These are phyloP conservation scores for Pseudocercospora fuligena DNA, from an alignment of 2,329 filamentous ascomycete species.

Conservation along the genomic window DNA sequence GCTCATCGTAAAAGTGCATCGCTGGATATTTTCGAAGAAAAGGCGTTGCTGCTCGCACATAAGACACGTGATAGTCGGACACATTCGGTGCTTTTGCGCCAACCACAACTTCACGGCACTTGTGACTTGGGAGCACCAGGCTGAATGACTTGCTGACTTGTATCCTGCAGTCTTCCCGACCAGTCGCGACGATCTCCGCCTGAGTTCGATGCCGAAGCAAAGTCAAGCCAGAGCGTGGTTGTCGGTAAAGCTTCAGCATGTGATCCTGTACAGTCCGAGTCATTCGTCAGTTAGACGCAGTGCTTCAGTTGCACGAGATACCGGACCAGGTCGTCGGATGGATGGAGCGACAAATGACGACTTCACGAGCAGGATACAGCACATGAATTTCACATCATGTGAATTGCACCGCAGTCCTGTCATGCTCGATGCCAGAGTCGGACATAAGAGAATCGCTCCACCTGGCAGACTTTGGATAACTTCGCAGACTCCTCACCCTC, in stretches of 20 bases:
- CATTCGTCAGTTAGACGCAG: neutral
- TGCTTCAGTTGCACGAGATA: neutral
- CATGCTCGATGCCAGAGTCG: too few species aligned
- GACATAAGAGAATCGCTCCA: too few species aligned
- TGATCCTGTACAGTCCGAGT: neutral
- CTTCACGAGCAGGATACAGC: neutral
- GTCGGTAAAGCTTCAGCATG: constrained; percentile 1
- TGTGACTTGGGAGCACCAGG: neutral
- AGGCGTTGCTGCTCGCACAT: neutral
- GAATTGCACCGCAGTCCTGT: neutral
- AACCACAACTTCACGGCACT: neutral
- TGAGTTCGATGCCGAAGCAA: neutral
- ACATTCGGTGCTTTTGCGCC: neutral
- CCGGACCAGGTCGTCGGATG: neutral
- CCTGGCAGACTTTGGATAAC: neutral
- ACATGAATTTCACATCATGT: neutral
- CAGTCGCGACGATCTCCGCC: neutral
- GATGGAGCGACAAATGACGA: neutral
- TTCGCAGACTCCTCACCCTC: neutral
- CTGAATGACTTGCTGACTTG: neutral
- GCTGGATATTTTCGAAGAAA: neutral
- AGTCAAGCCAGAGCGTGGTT: constrained; percentile 4
- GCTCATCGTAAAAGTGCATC: neutral
- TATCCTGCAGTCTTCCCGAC: neutral
- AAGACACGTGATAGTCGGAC: neutral